Evolutionary conservation across 768 basidiomycete species (phyloP).

Genomic region (Trametes punicea): DNA sequence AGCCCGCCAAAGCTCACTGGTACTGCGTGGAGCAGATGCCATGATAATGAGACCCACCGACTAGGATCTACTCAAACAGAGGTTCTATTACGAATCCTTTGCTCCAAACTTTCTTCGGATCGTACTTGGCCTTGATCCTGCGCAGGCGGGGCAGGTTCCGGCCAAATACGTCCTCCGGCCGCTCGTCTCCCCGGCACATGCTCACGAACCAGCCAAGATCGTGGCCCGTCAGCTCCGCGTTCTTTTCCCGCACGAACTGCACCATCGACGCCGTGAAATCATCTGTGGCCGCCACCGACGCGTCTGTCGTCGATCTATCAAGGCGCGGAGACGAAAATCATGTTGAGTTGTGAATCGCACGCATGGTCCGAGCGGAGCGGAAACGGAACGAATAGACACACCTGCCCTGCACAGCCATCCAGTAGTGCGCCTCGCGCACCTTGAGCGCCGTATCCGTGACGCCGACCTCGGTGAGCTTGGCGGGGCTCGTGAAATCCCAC

Average conservation of each 20-base stretch:
- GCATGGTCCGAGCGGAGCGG: not conserved
- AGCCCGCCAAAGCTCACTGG: too few relatives aligned
- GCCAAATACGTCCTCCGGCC: constrained; percentile 29
- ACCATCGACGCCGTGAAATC: constrained; percentile 2
- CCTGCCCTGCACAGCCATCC: constrained; percentile 24
- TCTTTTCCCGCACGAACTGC: constrained; percentile 19
- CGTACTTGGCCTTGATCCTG: constrained; percentile 31
- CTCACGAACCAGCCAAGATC: constrained; percentile 23
- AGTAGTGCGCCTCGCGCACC: constrained; percentile 20
- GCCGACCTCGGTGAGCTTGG: constrained; percentile 6
- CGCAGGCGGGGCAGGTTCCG: constrained; percentile 25
- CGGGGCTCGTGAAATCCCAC: constrained; percentile 19
- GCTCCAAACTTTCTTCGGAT: constrained; percentile 31
- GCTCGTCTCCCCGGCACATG: constrained; percentile 26
- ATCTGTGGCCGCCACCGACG: not conserved
- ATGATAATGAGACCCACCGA: not conserved
- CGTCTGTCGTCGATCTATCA: constrained; percentile 20
- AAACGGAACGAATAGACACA: not conserved
- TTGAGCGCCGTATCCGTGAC: constrained; percentile 12
- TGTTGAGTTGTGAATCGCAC: not conserved
- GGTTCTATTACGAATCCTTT: constrained; percentile 29
- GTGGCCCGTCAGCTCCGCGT: constrained; percentile 16
- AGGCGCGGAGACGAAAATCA: not conserved
- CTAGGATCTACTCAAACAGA: not conserved
- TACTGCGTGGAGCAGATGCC: too few relatives aligned